Evolutionary conservation across 805 yeast genomes (phyloP), one percentile per base, ranked within the genome.

Genomic region (Wickerhamomyces tratensis): DNA sequence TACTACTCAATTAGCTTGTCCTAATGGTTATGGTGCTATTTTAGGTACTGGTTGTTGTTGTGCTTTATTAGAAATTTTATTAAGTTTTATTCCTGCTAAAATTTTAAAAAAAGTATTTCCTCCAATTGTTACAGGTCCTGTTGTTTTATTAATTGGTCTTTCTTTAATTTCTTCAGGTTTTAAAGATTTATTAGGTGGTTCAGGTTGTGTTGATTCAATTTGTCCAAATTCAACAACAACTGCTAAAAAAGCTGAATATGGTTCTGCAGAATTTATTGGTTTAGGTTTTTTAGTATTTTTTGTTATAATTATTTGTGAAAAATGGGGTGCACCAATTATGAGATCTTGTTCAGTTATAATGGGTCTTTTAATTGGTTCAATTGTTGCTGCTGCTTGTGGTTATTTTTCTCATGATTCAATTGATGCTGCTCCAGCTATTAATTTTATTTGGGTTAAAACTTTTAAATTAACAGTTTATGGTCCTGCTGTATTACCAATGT

Each of bases 271-370:
- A 57, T 88, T 82, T 57, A 65, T 88, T 50, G 97, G 96, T 39
- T 69, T 88, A 33, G 96, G 96, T 3, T 86, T 88, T 69, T 64
- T 82, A 31, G 96, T 87, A 9, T 86, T 76, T 55, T 69, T 77
- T 29, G 67, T 87, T 6, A 86, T 88, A 54, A 72, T 88, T 45
- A 46, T 86, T 35, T 74, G 82, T 53, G 96, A 88, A 61, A 78
- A 78, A 60, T 88, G 85, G 75, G 97, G 97, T 35, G 78, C 96
- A 11, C 97, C 97, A 43, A 83, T 88, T 54, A 84, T 88, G 93
- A 86, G 83, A 59, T 85, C 95, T 1, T 86, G 95, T 70, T 89
- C 96, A 2, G 95, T 88, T 39, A 83, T 88, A 49, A 65, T 82
- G 29, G 96, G 96, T 37, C 69, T 88, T 44, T 63, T 88, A 20